Percentiles rank a stretch among this genome's conserved stretches.
Evolutionary conservation across 495 filamentous ascomycete species (phyloP).

Genomic region (Stereocaulon alpinum): DNA sequence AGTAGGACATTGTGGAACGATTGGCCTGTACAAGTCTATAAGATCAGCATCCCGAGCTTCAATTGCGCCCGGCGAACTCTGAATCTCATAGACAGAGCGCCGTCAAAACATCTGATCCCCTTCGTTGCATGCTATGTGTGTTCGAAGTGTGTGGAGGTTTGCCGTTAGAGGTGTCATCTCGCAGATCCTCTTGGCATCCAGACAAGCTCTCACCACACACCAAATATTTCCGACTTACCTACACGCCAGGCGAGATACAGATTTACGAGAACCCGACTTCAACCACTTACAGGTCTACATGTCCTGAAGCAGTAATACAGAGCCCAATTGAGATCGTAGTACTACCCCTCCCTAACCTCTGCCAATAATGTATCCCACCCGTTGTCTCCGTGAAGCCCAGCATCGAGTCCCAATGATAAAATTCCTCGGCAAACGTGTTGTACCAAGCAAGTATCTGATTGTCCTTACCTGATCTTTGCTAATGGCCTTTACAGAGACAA

Average conservation of each 20-base stretch:
- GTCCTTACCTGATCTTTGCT: slow-evolving; percentile 45
- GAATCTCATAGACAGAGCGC: not conserved
- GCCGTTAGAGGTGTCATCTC: no score
- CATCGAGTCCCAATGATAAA: slow-evolving; percentile 73
- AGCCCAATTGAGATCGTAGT: not conserved
- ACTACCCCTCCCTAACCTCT: slow-evolving; percentile 1
- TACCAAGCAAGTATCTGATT: slow-evolving; percentile 59
- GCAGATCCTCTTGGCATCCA: not conserved
- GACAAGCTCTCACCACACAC: no score
- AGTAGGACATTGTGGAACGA: not conserved
- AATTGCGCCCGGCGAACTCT: not conserved
- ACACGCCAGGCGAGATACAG: no score
- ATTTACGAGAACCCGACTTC: no score
- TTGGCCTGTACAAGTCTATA: not conserved
- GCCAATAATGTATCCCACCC: slow-evolving; percentile 55
- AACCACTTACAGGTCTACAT: not conserved
- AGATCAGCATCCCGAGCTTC: no score
- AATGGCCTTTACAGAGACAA: slow-evolving; percentile 1
- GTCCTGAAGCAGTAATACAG: slow-evolving; percentile 1
- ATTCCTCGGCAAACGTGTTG: slow-evolving; percentile 79
- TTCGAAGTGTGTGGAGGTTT: no score
- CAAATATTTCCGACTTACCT: no score
- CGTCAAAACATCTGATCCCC: no score
- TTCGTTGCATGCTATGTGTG: no score
- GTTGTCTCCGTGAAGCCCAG: slow-evolving; percentile 46